Evolutionary conservation across 192 early-diverging fungal genomes (phyloP).

Genomic region (Spizellomyces sp.): DNA sequence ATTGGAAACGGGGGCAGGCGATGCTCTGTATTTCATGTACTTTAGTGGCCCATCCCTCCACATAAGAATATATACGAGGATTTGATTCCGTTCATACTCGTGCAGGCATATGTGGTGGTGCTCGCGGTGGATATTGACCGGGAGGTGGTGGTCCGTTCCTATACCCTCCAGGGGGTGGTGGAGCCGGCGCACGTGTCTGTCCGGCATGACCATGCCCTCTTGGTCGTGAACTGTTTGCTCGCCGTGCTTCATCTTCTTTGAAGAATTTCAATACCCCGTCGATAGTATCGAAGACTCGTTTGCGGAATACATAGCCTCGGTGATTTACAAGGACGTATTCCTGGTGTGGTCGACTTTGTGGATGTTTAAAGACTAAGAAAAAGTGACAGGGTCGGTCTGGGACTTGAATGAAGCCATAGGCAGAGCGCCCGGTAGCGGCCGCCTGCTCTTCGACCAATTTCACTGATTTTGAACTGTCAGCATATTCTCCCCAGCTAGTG

Average conservation of each 20-base stretch:
- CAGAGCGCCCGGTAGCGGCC: constrained; percentile 66
- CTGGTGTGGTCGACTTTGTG: constrained; percentile 59
- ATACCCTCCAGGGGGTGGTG: not conserved
- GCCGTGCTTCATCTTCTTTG: constrained; percentile 55
- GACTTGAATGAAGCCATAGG: constrained; percentile 80
- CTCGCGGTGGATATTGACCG: constrained; percentile 10
- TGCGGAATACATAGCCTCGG: constrained; percentile 73
- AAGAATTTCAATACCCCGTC: constrained; percentile 74
- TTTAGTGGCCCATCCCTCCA: too few species aligned
- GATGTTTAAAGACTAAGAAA: constrained; percentile 75
- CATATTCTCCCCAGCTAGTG: constrained; percentile 20
- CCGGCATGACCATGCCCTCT: not conserved
- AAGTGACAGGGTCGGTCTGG: constrained; percentile 72
- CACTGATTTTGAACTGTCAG: constrained; percentile 22
- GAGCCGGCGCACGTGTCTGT: constrained; percentile 9
- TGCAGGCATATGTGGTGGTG: not conserved
- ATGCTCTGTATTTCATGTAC: too few species aligned
- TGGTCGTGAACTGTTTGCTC: constrained; percentile 7
- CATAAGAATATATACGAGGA: too few species aligned
- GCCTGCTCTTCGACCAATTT: constrained; percentile 38
- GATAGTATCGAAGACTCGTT: constrained; percentile 67
- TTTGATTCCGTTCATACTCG: too few species aligned
- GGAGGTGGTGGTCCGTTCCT: constrained; percentile 3
- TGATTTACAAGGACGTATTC: constrained; percentile 79
- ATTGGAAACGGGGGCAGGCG: not conserved